A percentile compares a stretch with the other conserved stretches of the same genome.
phyloP scores from a whole-genome alignment of 768 basidiomycete species.

The Pleurotus giganteus region DNA sequence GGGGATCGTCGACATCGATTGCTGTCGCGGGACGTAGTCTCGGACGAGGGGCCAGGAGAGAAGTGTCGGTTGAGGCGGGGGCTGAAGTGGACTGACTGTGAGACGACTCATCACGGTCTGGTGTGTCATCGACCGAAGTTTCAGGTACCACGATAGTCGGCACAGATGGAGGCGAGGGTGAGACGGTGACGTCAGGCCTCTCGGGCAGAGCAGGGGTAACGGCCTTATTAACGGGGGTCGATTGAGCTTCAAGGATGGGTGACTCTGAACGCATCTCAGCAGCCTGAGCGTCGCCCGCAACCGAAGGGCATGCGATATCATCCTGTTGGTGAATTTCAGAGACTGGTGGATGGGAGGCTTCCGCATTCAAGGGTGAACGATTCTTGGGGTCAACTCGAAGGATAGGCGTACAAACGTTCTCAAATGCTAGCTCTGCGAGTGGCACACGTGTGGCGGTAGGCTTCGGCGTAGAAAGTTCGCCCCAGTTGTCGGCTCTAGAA shows the following conservation, averaged over 20 bases:
- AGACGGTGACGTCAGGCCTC: neutral
- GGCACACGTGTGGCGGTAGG: slow-evolving; percentile 33
- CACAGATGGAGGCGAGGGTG: no score
- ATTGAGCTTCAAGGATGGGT: no score
- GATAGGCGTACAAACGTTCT: slow-evolving; percentile 32
- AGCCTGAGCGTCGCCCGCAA: no score
- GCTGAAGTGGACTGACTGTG: no score
- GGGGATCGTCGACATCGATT: slow-evolving; percentile 17
- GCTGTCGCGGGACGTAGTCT: neutral
- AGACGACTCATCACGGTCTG: neutral
- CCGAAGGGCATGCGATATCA: neutral
- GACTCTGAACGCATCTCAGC: no score
- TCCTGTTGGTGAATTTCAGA: neutral
- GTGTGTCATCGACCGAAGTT: neutral
- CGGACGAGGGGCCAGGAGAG: neutral
- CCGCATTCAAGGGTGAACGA: neutral
- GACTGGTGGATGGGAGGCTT: neutral
- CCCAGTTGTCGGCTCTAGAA: neutral
- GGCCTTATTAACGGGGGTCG: neutral
- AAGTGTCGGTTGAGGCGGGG: neutral
- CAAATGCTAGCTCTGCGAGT: slow-evolving; percentile 31
- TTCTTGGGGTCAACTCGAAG: slow-evolving; percentile 18
- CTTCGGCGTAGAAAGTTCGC: slow-evolving; percentile 1
- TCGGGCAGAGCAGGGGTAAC: neutral
- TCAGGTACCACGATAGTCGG: no score